A percentile compares a stretch with the other conserved stretches of the same genome.
phyloP scores from a whole-genome alignment of 805 yeast genomes.

The Myxozyma sirexii region DNA sequence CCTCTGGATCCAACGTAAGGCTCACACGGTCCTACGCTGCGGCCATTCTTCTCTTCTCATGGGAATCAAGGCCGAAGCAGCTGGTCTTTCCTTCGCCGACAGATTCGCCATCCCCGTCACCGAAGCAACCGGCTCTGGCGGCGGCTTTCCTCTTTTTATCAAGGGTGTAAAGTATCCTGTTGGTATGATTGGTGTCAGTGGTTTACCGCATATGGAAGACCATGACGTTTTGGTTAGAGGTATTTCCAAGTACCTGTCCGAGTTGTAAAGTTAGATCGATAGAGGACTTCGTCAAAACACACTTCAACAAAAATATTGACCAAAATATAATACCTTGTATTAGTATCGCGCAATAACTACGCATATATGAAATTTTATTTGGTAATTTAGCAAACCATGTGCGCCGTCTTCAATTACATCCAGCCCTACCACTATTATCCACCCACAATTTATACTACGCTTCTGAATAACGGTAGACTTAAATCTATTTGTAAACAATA shows the following conservation, averaged over 20 bases:
- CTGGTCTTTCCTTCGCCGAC: conserved; percentile 5
- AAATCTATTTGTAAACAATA: no score
- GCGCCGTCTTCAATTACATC: no score
- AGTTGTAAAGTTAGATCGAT: neutral
- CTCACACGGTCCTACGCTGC: conserved; percentile 28
- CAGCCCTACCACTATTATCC: no score
- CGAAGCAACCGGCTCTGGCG: conserved; percentile 23
- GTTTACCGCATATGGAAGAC: conserved; percentile 24
- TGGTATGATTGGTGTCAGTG: conserved; percentile 27
- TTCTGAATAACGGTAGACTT: no score
- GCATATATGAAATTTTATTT: no score
- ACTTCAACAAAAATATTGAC: neutral
- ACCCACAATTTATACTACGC: no score
- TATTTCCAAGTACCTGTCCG: conserved; percentile 11
- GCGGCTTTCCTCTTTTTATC: conserved; percentile 25
- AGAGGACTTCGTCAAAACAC: no score
- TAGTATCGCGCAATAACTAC: no score
- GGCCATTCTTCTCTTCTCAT: conserved; percentile 22
- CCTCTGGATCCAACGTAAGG: conserved; percentile 30
- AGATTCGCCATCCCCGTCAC: conserved; percentile 8
- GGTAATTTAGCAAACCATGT: no score
- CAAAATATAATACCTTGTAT: no score
- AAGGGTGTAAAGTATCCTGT: conserved; percentile 23
- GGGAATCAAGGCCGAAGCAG: conserved; percentile 11
- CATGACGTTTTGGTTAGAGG: conserved; percentile 19